Conservation (phyloP, 805 yeast genomes). For the Candida quercuum region DNA sequence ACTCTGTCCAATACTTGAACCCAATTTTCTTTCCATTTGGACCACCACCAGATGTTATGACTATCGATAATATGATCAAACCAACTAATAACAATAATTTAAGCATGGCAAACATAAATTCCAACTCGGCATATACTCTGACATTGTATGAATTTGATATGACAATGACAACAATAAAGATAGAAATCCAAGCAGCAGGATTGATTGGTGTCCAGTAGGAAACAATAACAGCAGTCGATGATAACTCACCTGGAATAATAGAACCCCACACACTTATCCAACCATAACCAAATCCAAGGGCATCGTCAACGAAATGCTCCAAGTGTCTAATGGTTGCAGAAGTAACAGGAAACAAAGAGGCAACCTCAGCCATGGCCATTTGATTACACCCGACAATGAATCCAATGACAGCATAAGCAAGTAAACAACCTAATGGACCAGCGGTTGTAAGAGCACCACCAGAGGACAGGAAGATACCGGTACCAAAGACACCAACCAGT, state of each 20-base stretch:
- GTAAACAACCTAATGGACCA: constrained; percentile 29
- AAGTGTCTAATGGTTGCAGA: constrained; percentile 31
- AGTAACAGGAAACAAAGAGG: constrained; percentile 33
- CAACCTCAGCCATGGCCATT: constrained; percentile 32
- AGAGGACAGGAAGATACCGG: constrained; percentile 34
- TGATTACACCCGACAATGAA: constrained; percentile 34
- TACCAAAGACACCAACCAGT: constrained; percentile 40
- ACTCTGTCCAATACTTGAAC: constrained; percentile 29
- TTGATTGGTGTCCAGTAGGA: constrained; percentile 38
- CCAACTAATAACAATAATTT: constrained; percentile 38
- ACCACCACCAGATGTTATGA: constrained; percentile 37
- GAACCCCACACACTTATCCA: constrained; percentile 37
- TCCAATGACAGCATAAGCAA: constrained; percentile 29
- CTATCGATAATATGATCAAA: constrained; percentile 43
- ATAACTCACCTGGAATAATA: constrained; percentile 37
- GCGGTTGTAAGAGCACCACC: constrained; percentile 32
- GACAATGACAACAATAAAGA: constrained; percentile 31
- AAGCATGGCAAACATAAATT: constrained; percentile 37
- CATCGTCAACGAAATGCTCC: constrained; percentile 35
- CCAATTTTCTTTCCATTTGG: constrained; percentile 33
- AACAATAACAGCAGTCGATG: constrained; percentile 39
- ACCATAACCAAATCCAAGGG: constrained; percentile 41
- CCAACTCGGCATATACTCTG: constrained; percentile 43
- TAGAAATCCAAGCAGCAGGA: constrained; percentile 39
- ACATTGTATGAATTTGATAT: constrained; percentile 32